Evolutionary conservation across 2,329 filamentous ascomycete genomes (phyloP).

Genomic region (Gliomastix tumulicola): DNA sequence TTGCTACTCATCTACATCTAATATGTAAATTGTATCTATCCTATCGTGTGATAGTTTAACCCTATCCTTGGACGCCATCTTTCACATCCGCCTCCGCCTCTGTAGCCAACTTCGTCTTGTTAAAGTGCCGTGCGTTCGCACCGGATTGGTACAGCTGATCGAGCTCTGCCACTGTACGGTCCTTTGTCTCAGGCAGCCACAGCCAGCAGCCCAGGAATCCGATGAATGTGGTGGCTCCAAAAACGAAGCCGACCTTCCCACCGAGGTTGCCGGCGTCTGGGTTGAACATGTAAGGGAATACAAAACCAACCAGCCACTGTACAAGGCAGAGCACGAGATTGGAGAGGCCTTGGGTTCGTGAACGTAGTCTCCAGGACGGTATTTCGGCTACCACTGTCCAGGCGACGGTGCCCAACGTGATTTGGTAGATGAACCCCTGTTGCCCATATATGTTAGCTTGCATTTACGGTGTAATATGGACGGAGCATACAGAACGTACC

Average conservation of each 20-base stretch:
- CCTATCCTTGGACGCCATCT: too few species aligned
- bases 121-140: not conserved
- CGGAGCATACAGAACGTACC: not conserved
- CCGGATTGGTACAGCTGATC: not conserved
- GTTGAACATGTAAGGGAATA: conserved; percentile 28
- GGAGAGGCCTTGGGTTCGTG: not conserved
- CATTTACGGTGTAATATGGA: too few species aligned
- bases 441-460: too few species aligned
- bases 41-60: too few species aligned
- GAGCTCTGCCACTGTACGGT: not conserved
- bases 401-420: not conserved
- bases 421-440: not conserved
- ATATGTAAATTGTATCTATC: too few species aligned
- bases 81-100: too few species aligned
- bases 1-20: too few species aligned
- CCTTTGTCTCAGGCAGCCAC: not conserved
- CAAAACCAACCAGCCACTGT: conserved; percentile 7
- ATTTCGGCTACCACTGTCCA: not conserved
- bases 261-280: conserved; percentile 28
- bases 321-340: not conserved
- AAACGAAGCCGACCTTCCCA: conserved; percentile 27
- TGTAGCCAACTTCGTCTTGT: not conserved
- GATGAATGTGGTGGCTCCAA: conserved; percentile 5
- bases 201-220: not conserved
- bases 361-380: not conserved